Evolutionary conservation across 306 rosid species (phyloP).

Genomic region (Malus sieversii): DNA sequence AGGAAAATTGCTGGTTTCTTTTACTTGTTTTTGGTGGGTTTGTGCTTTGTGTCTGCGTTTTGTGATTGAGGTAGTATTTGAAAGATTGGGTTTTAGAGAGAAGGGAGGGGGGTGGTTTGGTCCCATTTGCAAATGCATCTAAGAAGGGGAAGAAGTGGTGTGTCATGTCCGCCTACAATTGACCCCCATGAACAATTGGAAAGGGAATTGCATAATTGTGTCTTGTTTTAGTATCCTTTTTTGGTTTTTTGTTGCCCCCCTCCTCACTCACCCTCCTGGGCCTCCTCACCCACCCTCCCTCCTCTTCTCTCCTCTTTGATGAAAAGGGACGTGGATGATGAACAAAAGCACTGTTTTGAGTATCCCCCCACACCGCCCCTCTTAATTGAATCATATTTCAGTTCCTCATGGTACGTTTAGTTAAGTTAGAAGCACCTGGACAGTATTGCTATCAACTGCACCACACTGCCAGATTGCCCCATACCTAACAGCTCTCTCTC

Average conservation of each 20-base stretch:
- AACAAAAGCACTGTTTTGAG: constrained; percentile 31
- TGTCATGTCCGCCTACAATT: constrained; percentile 26
- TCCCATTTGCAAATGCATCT: constrained; percentile 59
- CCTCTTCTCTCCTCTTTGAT: constrained; percentile 10
- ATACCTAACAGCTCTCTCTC: background rate
- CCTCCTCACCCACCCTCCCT: too few species aligned
- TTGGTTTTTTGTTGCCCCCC: constrained; percentile 8
- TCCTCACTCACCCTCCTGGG: background rate
- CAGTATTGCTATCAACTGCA: constrained; percentile 27
- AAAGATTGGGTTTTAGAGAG: constrained; percentile 35
- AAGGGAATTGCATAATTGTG: constrained; percentile 59
- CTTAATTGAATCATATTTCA: constrained; percentile 25
- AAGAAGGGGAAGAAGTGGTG: constrained; percentile 50
- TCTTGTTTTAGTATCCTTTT: constrained; percentile 34
- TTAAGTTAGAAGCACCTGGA: constrained; percentile 42
- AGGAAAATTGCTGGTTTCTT: constrained; percentile 6
- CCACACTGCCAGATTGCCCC: constrained; percentile 27
- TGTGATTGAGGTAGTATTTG: constrained; percentile 19
- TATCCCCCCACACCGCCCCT: constrained; percentile 47
- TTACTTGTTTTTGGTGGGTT: constrained; percentile 11
- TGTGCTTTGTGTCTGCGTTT: constrained; percentile 6
- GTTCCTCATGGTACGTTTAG: constrained; percentile 26
- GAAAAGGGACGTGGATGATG: constrained; percentile 37
- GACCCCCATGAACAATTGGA: constrained; percentile 61
- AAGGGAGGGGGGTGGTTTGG: background rate